Conservation (phyloP, 2,329 filamentous ascomycete species). For the Dichotomopilus funicola region DNA sequence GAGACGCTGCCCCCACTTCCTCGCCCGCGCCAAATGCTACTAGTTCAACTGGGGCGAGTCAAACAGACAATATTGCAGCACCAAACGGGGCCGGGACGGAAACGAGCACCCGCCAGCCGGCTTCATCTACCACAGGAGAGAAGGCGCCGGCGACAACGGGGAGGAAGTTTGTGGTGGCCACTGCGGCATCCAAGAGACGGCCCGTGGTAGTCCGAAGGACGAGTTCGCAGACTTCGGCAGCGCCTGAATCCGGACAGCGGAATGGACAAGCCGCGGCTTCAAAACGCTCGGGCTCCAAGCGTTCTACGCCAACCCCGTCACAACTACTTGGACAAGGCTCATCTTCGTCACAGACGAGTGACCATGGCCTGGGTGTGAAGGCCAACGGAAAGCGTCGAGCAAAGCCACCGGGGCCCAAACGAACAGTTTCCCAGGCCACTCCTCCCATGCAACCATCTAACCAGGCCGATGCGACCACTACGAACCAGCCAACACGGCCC, state of each 20-base stretch:
- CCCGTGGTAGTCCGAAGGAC: conserved; percentile 40
- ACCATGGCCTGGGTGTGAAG: conserved; percentile 34
- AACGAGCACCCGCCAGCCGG: conserved; percentile 23
- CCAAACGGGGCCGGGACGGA: conserved; percentile 29
- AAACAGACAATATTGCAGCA: conserved; percentile 35
- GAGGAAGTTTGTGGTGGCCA: conserved; percentile 39
- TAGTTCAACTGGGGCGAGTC: conserved; percentile 24
- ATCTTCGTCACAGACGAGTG: conserved; percentile 12
- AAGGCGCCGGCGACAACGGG: conserved; percentile 22
- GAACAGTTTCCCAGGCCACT: conserved; percentile 9
- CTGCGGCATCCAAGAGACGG: conserved; percentile 38
- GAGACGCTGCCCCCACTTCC: conserved; percentile 2
- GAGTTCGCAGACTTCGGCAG: conserved; percentile 42
- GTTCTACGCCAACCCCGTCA: background rate
- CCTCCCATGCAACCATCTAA: background rate
- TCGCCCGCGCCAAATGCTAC: conserved; percentile 20
- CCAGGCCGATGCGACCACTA: conserved; percentile 3
- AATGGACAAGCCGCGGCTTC: conserved; percentile 3
- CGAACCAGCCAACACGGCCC: background rate
- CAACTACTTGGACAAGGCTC: conserved; percentile 9
- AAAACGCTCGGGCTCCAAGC: conserved; percentile 3
- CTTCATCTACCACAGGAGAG: conserved; percentile 26
- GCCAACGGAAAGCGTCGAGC: conserved; percentile 44
- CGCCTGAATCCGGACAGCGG: conserved; percentile 22
- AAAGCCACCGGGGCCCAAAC: conserved; percentile 7